A percentile compares a stretch with the other conserved stretches of the same genome.
Evolutionary conservation across 1,139 yeast species (phyloP).

Genomic region (Pichiaceae sp.): DNA sequence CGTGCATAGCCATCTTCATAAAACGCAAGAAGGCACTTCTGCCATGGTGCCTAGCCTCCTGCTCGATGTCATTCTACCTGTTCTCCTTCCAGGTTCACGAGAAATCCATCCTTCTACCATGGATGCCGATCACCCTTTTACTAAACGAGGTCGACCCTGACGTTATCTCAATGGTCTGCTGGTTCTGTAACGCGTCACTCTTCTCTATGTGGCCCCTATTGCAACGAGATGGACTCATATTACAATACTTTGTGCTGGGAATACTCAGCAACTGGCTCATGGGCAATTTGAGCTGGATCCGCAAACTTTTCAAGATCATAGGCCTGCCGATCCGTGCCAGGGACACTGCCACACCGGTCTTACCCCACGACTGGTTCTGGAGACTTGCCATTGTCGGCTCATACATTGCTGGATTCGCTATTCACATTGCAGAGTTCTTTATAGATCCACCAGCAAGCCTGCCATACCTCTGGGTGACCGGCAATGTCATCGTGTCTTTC

Average conservation of each 20-base stretch:
- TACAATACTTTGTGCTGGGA: conserved; percentile 62
- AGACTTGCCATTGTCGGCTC: conserved; percentile 46
- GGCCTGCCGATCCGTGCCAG: conserved; percentile 19
- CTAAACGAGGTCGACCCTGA: conserved; percentile 51
- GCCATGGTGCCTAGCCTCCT: conserved; percentile 71
- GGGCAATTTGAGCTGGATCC: conserved; percentile 43
- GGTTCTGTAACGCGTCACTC: conserved; percentile 80
- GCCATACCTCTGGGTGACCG: conserved; percentile 84
- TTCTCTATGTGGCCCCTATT: conserved; percentile 87
- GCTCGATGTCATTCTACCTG: conserved; percentile 81
- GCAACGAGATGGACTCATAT: conserved; percentile 59
- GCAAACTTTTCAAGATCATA: conserved; percentile 32
- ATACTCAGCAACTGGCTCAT: conserved; percentile 78
- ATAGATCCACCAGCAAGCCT: conserved; percentile 47
- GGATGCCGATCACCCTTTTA: conserved; percentile 72
- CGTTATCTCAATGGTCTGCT: conserved; percentile 63
- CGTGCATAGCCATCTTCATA: conserved; percentile 42
- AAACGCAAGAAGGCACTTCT: conserved; percentile 39
- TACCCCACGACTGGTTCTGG: conserved; percentile 50
- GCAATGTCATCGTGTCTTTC: conserved; percentile 67
- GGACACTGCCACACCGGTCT: conserved; percentile 32
- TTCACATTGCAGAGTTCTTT: conserved; percentile 48
- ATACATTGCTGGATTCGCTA: conserved; percentile 43
- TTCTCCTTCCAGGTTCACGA: conserved; percentile 97
- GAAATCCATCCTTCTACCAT: conserved; percentile 78